Evolutionary conservation across 1,139 yeast genomes (phyloP), one percentile per base, ranked within the genome.

Genomic region (Keqinozyma sinolaborantium): DNA sequence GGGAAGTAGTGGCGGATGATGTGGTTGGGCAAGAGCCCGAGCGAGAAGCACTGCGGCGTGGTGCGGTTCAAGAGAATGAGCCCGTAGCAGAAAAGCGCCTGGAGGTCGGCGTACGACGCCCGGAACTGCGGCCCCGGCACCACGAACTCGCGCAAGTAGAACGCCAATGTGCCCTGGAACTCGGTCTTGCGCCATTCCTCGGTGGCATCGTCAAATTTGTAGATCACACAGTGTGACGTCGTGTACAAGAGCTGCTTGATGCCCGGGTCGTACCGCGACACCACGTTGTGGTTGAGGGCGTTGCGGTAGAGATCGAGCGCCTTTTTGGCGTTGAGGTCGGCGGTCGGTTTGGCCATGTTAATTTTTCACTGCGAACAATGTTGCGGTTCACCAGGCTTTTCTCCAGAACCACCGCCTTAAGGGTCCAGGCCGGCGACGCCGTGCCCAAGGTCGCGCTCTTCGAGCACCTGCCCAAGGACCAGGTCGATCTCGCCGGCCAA

Each of bases 101-200:
- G 77, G 30, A 71, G 53, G 30, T 67, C 72, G 16, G 58, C 56
- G 30, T 63, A 56, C 2, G 57, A 45, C 7, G 58, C 50, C 12
- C 46, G 41, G 16, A 42, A 36, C 24, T 36, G 34, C 26, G 50
- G 52, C n/a, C 59, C 50, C 3, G 62, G 67, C 3, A 58, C 53
- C 35, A 48, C 56, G 48, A 60, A 65, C 37, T 77, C 77, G 37
- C 95, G 64, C 14, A 85, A 73, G 53, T 90, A 90, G 16, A 90
- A 69, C 3, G 92, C 86, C 33, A 88, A 52, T 0, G 92, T 80
- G 4, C 97, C 97, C 50, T 82, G 90, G 48, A 67, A 83, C 34
- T 85, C 88, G 16, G 80, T 60, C 49, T 86, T 86, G 31, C 74
- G 74, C 96, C 97, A 90, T 48, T 83, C 88, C 39, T 79, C 82